Base-by-base conservation (phyloP, 768 basidiomycete species). In the Suillus alpinus region DNA sequence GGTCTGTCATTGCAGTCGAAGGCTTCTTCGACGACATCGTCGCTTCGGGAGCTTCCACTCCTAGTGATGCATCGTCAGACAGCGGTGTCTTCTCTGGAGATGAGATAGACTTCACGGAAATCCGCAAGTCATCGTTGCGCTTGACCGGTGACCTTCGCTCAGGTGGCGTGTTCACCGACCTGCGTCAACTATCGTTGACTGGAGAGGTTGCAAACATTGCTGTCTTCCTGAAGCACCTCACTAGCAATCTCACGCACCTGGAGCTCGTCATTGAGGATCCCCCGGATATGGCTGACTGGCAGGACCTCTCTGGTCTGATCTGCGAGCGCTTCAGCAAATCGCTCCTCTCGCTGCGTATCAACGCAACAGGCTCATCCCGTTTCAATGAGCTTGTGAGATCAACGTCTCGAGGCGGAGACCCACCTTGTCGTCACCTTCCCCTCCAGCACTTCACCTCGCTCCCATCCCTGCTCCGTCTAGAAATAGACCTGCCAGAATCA, bases 361-460 rank as follows among this genome's bases (percentile, higher is more conserved):
- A 80, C 26, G 87, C 89, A 6, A 86, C 85, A 0, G 85, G 88
- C 18, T 82, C 87, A 26, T 85, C 85, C n/a, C 84, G 91, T 58
- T 95, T 92, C 78, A 81, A 83, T 4, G 92, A 95, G 63, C 82
- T 95, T 50, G 84, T 90, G 55, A 86, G 92, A 58, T 89, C 91
- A 9, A 87, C 89, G 5, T 80, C 86, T 34, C 80, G 87, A 63
- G 84, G 80, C 20, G 78, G 75, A 12, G 89, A 89, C 63, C 80
- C 83, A 26, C 80, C 86, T 13, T 78, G 82, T 51, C 80, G 79
- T 34, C 82, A 82, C 59, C 82, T 92, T 29, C 81, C 87, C 18
- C 79, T 92, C 57, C 82, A 86, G 63, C 74, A 82, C 60, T 71
- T 92, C 29, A 75, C 76, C 20, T 75, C 75, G 44, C 78, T 92